Evolutionary conservation across 495 filamentous ascomycete species (phyloP).

Genomic region (Daldinia vernicosa): DNA sequence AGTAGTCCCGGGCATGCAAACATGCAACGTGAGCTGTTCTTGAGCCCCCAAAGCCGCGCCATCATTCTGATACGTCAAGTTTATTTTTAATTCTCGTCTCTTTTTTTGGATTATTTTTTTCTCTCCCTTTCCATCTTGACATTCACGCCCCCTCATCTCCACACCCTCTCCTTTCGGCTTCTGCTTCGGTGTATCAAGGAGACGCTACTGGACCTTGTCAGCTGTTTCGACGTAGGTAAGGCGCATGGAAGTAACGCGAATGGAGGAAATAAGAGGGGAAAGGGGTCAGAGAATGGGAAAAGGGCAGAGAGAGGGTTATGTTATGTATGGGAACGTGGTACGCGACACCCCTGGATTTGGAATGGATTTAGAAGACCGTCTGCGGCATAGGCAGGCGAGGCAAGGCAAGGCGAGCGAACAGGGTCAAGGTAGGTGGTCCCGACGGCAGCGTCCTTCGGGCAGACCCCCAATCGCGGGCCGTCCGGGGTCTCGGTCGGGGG

Average conservation of each 20-base stretch:
- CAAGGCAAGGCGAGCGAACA: constrained; percentile 19
- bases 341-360: constrained; percentile 30
- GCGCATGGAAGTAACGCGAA: constrained; percentile 15
- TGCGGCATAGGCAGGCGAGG: background rate
- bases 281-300: background rate
- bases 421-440: constrained; percentile 24
- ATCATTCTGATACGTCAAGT: constrained; percentile 38
- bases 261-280: constrained; percentile 16
- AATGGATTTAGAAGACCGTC: background rate
- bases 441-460: constrained; percentile 40
- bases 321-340: constrained; percentile 22
- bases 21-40: constrained; percentile 33
- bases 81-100: background rate
- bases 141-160: background rate
- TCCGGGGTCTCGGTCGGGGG: constrained; percentile 24
- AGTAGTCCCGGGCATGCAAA: constrained; percentile 35
- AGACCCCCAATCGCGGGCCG: constrained; percentile 44
- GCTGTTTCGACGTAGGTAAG: constrained; percentile 28
- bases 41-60: constrained; percentile 35
- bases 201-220: constrained; percentile 29
- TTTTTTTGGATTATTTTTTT: background rate
- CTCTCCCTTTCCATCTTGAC: background rate
- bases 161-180: background rate
- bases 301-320: background rate
- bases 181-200: constrained; percentile 37